A percentile compares a stretch with the other conserved stretches of the same genome.
These are phyloP conservation scores for Phytophthora sojae DNA, from an alignment of 352 stramenopile species.

Conservation along the genomic window DNA sequence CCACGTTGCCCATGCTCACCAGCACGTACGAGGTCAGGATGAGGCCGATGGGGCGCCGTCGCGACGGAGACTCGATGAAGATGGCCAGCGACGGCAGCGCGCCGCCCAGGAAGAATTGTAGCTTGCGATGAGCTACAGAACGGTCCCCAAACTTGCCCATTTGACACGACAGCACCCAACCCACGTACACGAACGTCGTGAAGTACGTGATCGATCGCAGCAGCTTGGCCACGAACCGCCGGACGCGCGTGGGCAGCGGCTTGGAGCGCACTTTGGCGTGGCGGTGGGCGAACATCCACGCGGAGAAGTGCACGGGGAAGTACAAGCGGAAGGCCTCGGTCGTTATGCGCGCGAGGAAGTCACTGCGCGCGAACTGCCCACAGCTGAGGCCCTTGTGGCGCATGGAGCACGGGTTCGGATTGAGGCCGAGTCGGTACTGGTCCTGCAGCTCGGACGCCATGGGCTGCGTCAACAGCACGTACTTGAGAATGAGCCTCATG, in stretches of 20 bases:
- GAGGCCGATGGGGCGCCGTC: conserved; percentile 58
- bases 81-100: conserved; percentile 56
- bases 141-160: conserved; percentile 48
- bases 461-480: conserved; percentile 51
- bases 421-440: conserved; percentile 50
- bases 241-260: conserved; percentile 34
- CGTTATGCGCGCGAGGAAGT: conserved; percentile 52
- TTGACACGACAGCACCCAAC: conserved; percentile 58
- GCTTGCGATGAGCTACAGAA: conserved; percentile 55
- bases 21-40: conserved; percentile 73
- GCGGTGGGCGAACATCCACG: conserved; percentile 57
- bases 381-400: conserved; percentile 54
- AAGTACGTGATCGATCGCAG: conserved; percentile 62
- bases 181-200: conserved; percentile 57
- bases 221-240: conserved; percentile 46
- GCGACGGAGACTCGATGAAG: conserved; percentile 58
- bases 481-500: conserved; percentile 68
- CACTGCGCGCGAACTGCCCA: conserved; percentile 47
- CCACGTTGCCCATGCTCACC: conserved; percentile 57
- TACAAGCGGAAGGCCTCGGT: conserved; percentile 56
- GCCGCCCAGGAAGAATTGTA: conserved; percentile 62
- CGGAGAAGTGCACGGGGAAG: conserved; percentile 62
- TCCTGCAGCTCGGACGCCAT: conserved; percentile 48
- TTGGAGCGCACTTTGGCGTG: conserved; percentile 48
- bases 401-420: conserved; percentile 54